Evolutionary conservation across 75 land plant genomes (phyloP).

Genomic region (Picea glauca): DNA sequence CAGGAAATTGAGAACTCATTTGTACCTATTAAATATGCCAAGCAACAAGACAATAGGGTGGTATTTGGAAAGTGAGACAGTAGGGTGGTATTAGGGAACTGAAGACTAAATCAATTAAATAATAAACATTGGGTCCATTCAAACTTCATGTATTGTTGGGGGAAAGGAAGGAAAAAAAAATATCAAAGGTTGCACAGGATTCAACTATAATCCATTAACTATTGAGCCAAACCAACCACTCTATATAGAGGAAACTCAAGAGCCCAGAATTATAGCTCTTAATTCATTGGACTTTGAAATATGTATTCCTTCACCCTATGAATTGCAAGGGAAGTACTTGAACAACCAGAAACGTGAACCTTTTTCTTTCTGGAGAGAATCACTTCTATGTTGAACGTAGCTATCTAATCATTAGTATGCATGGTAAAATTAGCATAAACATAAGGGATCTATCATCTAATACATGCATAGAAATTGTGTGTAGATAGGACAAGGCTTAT

Average conservation of each 20-base stretch:
- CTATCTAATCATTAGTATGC: no score
- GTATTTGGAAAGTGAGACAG: no score
- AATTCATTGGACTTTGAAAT: no score
- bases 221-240: neutral
- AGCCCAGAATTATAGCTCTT: neutral
- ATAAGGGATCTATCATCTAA: no score
- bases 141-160: no score
- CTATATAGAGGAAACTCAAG: neutral
- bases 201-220: neutral
- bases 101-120: no score
- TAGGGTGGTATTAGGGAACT: neutral
- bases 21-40: no score
- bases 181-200: no score
- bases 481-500: no score
- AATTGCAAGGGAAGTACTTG: neutral
- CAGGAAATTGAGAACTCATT: no score
- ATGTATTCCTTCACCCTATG: neutral
- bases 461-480: no score
- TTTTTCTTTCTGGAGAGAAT: neutral
- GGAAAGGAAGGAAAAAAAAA: neutral
- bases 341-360: neutral
- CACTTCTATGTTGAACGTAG: neutral
- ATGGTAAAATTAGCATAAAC: no score
- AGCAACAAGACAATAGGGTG: neutral
- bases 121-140: neutral